phyloP scores from a whole-genome alignment of 768 basidiomycete genomes.

The Russula brevipes region DNA sequence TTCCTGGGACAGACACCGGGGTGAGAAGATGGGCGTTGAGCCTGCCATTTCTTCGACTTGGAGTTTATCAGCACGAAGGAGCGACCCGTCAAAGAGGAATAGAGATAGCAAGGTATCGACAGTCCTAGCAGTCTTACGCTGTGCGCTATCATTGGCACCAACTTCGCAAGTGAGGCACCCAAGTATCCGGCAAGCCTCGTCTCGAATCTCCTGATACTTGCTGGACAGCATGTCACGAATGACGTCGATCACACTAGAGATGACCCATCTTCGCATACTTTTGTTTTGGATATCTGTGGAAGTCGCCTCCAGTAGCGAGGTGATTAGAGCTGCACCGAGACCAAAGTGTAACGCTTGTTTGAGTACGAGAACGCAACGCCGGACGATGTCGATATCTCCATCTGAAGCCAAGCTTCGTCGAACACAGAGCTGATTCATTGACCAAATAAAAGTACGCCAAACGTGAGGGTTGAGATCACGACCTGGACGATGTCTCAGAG shows the following conservation, averaged over 20 bases:
- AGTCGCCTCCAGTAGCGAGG: slow-evolving; percentile 1
- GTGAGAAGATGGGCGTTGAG: not conserved
- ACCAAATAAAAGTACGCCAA: slow-evolving; percentile 23
- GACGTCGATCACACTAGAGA: slow-evolving; percentile 4
- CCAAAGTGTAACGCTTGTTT: slow-evolving; percentile 15
- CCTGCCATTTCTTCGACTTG: slow-evolving; percentile 4
- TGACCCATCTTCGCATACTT: not conserved
- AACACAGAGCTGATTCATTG: slow-evolving; percentile 17
- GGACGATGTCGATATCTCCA: slow-evolving; percentile 1
- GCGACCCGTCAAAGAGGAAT: slow-evolving; percentile 15
- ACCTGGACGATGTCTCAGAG: slow-evolving; percentile 10
- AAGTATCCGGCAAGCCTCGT: slow-evolving; percentile 4
- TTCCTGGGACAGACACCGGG: slow-evolving; percentile 11
- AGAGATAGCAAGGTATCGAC: slow-evolving; percentile 1
- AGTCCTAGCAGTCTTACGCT: not conserved
- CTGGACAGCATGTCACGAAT: slow-evolving; percentile 19
- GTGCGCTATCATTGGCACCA: not conserved
- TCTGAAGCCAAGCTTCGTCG: not conserved
- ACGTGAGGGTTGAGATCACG: slow-evolving; percentile 20
- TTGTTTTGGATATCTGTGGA: not conserved
- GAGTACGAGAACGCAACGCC: slow-evolving; percentile 15
- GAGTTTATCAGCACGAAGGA: slow-evolving; percentile 12
- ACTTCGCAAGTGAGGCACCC: not conserved
- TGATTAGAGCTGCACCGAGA: slow-evolving; percentile 15
- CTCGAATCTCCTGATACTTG: slow-evolving; percentile 5